Evolutionary conservation across 2,329 filamentous ascomycete genomes (phyloP), one percentile per base, ranked within the genome.

Genomic region (Cadophora sp.): DNA sequence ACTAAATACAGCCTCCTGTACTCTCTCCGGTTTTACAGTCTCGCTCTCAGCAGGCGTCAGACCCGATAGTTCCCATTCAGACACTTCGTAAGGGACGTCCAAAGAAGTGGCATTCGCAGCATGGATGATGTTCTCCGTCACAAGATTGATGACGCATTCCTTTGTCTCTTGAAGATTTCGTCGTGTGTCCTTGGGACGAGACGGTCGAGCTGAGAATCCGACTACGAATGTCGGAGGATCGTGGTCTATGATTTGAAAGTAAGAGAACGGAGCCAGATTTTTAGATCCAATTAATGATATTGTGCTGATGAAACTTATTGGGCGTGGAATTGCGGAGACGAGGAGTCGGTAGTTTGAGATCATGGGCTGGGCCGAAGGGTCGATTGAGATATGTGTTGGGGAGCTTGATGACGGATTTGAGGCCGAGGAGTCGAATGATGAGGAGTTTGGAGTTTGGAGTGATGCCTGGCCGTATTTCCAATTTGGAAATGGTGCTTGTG

Each of bases 261-360:
- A 56, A 14, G 48, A 56, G 31, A 64, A 64, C 14, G 62, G 62
- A 14, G 50, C 51, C 14, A 64, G 62, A 27, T 64, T 64, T 43
- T n/a, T 34, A 11, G 26, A 26, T 8, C 62, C 50, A 9, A 27
- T 31, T 56, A 11, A 37, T 9, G 29, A 24, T 8, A 43, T 56
- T 1, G 62, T 64, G 48, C 46, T 55, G 29, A 64, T 46, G 19
- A 53, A 29, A 11, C 29, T 34, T 34, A 64, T 64, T 4, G 50
- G 62, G 12, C 62, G 48, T 1, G 62, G 62, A 19, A 64, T 64
- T 27, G 51, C 31, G 62, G 51, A 64, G 29, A 61, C 14, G 58
- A 61, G 58, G 37, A 61, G 37, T 22, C 24, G 31, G 24, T 61
- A 61, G 16, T 61, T 61, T 22, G 58, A 61, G 9, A 61, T 7